Conservation (phyloP, 1,284 basidiomycete species). For the Ustilago tritici region DNA sequence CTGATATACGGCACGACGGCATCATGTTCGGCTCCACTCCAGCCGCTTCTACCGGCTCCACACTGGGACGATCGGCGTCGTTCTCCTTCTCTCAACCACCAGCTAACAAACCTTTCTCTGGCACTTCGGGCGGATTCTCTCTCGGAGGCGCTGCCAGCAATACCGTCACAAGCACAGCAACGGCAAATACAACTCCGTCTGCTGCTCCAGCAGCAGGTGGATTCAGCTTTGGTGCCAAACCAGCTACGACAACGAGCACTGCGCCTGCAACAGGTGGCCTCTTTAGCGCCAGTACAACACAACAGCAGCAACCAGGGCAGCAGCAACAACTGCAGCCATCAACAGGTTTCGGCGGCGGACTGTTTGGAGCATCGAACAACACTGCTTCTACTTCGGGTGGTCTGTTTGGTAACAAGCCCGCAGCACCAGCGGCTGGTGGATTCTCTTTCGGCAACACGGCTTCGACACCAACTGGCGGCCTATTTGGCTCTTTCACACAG, state of each 20-base stretch:
- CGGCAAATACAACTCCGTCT: constrained; percentile 15
- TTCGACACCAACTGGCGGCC: constrained; percentile 7
- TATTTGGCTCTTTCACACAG: constrained; percentile 27
- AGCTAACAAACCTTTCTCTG: constrained; percentile 49
- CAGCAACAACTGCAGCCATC: constrained; percentile 29
- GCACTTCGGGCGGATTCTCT: constrained; percentile 47
- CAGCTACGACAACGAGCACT: constrained; percentile 19
- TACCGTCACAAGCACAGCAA: constrained; percentile 19
- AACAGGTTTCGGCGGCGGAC: constrained; percentile 27
- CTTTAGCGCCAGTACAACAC: constrained; percentile 34
- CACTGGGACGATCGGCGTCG: constrained; percentile 47
- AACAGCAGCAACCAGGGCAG: constrained; percentile 9
- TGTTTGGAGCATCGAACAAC: constrained; percentile 27
- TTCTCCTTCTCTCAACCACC: constrained; percentile 55
- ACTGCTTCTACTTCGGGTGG: constrained; percentile 26
- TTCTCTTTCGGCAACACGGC: constrained; percentile 45
- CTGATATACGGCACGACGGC: not conserved
- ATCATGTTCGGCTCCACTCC: constrained; percentile 46
- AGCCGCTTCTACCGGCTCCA: constrained; percentile 29
- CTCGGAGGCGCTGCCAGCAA: constrained; percentile 30
- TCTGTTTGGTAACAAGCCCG: constrained; percentile 40
- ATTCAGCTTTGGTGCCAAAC: constrained; percentile 53
- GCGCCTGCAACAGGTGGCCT: constrained; percentile 36
- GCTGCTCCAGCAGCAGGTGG: constrained; percentile 33
- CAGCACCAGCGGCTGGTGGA: constrained; percentile 24